Evolutionary conservation across 306 rosid species (phyloP).

Genomic region (Cucurbita moschata): DNA sequence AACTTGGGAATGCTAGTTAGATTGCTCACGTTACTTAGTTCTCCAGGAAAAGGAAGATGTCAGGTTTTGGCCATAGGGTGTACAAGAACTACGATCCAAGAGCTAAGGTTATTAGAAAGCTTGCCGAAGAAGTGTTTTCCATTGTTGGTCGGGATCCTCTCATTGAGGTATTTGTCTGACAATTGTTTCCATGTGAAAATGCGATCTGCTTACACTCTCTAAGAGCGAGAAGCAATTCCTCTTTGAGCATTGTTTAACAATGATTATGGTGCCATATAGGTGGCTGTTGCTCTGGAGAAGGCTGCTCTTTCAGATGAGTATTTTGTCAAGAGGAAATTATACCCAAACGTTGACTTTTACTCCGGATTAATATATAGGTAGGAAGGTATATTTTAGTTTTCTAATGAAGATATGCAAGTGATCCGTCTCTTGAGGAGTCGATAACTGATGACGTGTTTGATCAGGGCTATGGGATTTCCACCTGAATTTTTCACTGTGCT

Average conservation of each 20-base stretch:
- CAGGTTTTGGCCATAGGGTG: constrained; percentile 91
- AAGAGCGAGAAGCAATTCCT: neutral
- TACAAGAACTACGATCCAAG: constrained; percentile 92
- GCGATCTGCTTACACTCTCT: neutral
- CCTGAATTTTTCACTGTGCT: constrained; percentile 70
- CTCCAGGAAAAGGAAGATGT: constrained; percentile 76
- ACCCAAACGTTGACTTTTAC: constrained; percentile 93
- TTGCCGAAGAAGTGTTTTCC: constrained; percentile 83
- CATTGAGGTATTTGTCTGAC: constrained; percentile 46
- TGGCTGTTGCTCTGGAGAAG: constrained; percentile 80
- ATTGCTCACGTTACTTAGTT: constrained; percentile 1
- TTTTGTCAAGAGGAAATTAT: constrained; percentile 75
- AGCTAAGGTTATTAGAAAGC: constrained; percentile 61
- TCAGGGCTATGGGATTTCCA: constrained; percentile 93
- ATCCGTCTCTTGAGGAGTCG: neutral
- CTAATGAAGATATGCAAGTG: neutral
- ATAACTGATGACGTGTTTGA: neutral
- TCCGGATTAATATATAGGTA: constrained; percentile 71
- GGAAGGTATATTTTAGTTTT: neutral
- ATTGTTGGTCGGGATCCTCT: constrained; percentile 89
- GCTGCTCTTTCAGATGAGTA: constrained; percentile 75
- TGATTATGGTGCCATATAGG: constrained; percentile 22
- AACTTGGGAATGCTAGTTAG: neutral
- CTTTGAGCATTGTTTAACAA: neutral
- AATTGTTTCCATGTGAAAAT: neutral